phyloP scores from a whole-genome alignment of 2,329 filamentous ascomycete species.

The Knoxdaviesia capensis region DNA sequence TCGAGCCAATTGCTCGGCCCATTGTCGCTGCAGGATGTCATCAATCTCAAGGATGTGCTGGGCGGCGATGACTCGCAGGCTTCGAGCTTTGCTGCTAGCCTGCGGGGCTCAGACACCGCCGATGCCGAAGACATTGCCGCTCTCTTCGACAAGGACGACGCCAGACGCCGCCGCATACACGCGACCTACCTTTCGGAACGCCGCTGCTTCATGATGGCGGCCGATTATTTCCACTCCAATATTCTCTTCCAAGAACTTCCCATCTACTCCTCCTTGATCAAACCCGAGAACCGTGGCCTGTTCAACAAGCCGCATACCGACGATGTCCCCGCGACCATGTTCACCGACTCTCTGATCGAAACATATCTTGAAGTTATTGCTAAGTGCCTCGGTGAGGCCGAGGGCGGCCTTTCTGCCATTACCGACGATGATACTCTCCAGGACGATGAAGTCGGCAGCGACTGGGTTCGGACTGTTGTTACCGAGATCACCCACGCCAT shows the following conservation, averaged over 20 bases:
- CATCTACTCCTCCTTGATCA: constrained; percentile 11
- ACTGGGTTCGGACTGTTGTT: constrained; percentile 42
- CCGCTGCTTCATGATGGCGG: constrained; percentile 43
- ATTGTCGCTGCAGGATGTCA: constrained; percentile 58
- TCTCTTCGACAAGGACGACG: constrained; percentile 41
- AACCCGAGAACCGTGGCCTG: no score
- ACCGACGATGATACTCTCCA: constrained; percentile 26
- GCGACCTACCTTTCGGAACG: constrained; percentile 53
- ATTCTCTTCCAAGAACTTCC: constrained; percentile 13
- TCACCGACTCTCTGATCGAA: no score
- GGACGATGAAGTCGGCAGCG: constrained; percentile 30
- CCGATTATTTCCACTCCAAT: constrained; percentile 33
- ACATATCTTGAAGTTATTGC: constrained; percentile 21
- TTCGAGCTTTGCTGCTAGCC: constrained; percentile 32
- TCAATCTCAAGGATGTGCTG: constrained; percentile 55
- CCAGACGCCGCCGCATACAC: constrained; percentile 47
- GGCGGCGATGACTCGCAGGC: constrained; percentile 40
- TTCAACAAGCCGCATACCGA: no score
- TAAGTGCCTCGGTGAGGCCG: constrained; percentile 10
- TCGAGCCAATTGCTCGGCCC: constrained; percentile 48
- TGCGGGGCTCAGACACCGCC: constrained; percentile 22
- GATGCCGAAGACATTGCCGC: constrained; percentile 34
- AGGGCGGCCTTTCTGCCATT: constrained; percentile 26
- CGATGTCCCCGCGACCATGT: no score
- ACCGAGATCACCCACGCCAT: constrained; percentile 56